Conservation (phyloP, 345 rosid species). For the Hibiscus trionum region DNA sequence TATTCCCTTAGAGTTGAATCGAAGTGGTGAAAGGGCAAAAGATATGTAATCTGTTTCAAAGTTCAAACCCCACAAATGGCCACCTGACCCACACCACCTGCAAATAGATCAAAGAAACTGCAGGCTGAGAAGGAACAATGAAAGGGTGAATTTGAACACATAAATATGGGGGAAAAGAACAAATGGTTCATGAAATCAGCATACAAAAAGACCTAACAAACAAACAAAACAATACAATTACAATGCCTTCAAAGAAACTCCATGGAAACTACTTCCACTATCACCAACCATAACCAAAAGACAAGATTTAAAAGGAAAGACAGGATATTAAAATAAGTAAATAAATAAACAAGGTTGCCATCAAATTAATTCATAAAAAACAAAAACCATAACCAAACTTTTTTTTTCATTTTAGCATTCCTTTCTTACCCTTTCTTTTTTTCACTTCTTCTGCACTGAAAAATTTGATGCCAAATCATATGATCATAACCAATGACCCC, state of each 20-base stretch:
- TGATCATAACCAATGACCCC: not conserved
- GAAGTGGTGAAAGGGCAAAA: constrained; percentile 17
- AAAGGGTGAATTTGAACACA: constrained; percentile 20
- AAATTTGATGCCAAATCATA: not conserved
- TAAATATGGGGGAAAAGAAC: constrained; percentile 17
- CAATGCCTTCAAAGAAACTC: constrained; percentile 88
- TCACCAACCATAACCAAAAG: constrained; percentile 55
- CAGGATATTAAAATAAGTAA: constrained; percentile 9
- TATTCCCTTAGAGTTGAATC: constrained; percentile 20
- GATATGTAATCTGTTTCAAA: constrained; percentile 6
- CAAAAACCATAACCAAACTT: constrained; percentile 5
- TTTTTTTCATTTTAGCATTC: not conserved
- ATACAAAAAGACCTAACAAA: constrained; percentile 39
- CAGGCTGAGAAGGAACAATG: constrained; percentile 23
- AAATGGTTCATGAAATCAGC: constrained; percentile 11
- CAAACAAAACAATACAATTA: constrained; percentile 22
- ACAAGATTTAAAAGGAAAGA: constrained; percentile 15
- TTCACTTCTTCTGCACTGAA: not conserved
- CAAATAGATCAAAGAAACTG: constrained; percentile 27
- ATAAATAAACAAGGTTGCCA: constrained; percentile 16
- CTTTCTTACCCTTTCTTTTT: not conserved
- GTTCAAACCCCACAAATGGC: constrained; percentile 22
- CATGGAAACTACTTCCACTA: constrained; percentile 75
- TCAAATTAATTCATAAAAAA: not conserved
- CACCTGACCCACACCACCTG: constrained; percentile 51